Evolutionary conservation across 345 rosid species (phyloP), one percentile per base, ranked within the genome.

Genomic region (Populus ilicifolia): DNA sequence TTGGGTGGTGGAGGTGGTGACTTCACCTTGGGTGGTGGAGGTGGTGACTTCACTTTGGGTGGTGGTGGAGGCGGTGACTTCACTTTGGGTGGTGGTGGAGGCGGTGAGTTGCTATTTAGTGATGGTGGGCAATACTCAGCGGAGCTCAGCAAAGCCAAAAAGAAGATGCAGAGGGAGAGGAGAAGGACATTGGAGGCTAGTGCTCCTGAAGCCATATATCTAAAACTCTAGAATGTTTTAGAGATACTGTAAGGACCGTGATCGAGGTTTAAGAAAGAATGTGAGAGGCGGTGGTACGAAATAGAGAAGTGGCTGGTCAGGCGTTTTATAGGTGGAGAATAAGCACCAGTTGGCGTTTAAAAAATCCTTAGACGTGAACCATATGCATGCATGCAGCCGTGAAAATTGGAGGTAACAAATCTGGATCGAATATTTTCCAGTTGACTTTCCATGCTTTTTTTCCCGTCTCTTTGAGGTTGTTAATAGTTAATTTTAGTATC

Each of bases 151-250:
- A 25, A n/a, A 3, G 78, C 78, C 78, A 81, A 83, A 78, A 84
- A 76, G 35, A 72, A 62, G 74, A 79, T 1, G 64, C 78, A 75
- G 69, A 85, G 65, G 63, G 86, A 52, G 30, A 85, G 72, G 52
- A 76, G 72, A 50, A 75, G 72, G 13, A 78, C 86, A 61, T 16
- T 70, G 33, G 70, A 41, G 27, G 79, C 17, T 5, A 68, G 39
- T 67, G 69, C 35, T 43, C 38, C 78, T 1, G 88, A 78, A 73
- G 83, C 86, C 88, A 82, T 80, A 82, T 80, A 66, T 29, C 35
- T 29, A 20, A 16, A 29, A 27, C 29, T 23, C 17, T 44, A 12
- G 16, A 63, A 63, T 29, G 29, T 16, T 65, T 30, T 65, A 25
- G 69, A 65, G 35, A 65, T 65, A 13, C 50, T 44, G 13, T 16